These are phyloP conservation scores for Fusarium sublunatum DNA, from an alignment of 2,329 filamentous ascomycete genomes.

Conservation along the genomic window DNA sequence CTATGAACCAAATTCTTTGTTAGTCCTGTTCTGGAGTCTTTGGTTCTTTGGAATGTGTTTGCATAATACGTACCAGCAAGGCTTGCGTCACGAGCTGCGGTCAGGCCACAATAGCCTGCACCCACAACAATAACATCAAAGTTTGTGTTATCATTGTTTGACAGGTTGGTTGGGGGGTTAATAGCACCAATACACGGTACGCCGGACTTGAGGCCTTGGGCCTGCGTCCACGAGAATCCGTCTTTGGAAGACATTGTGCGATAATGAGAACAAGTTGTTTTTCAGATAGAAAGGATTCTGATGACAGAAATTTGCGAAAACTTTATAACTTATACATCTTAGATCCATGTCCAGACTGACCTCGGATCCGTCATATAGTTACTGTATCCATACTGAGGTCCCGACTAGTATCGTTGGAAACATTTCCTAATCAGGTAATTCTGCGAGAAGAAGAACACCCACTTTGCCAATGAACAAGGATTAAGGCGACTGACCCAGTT, in stretches of 20 bases:
- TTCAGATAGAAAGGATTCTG: not conserved
- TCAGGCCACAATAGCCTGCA: constrained; percentile 48
- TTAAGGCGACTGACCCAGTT: too few species aligned
- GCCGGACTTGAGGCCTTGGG: constrained; percentile 46
- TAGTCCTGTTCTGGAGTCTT: not conserved
- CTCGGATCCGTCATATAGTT: not conserved
- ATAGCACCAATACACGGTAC: constrained; percentile 49
- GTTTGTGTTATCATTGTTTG: not conserved
- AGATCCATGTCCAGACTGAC: not conserved
- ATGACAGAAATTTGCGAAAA: not conserved
- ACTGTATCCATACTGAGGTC: not conserved
- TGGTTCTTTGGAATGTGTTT: too few species aligned
- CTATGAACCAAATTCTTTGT: constrained; percentile 21
- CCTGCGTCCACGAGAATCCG: constrained; percentile 48
- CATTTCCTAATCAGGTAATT: constrained; percentile 8
- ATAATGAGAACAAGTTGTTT: too few species aligned
- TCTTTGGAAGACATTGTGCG: constrained; percentile 46
- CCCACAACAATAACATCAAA: constrained; percentile 49
- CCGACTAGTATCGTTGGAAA: not conserved
- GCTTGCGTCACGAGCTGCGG: constrained; percentile 46
- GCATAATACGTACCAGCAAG: constrained; percentile 37
- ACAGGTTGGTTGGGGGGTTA: constrained; percentile 41
- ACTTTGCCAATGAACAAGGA: constrained; percentile 1
- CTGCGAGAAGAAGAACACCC: constrained; percentile 1
- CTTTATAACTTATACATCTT: not conserved